These are phyloP conservation scores for Leptomonas seymouri DNA, from an alignment of 208 protist genomes.

Conservation along the genomic window DNA sequence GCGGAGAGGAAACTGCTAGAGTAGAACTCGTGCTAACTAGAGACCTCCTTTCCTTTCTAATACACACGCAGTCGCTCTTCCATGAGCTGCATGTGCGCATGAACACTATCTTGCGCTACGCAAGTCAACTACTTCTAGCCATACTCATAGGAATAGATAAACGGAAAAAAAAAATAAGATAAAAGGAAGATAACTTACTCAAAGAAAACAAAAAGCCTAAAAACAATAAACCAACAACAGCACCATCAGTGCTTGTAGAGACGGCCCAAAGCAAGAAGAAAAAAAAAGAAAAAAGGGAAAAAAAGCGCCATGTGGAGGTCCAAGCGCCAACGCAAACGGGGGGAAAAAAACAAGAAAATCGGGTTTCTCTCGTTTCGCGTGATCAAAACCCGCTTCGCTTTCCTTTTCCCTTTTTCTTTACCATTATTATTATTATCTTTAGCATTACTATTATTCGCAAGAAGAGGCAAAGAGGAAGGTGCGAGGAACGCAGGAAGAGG, in stretches of 20 bases:
- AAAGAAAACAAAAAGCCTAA: conserved; percentile 5
- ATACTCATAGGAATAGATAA: conserved; percentile 4
- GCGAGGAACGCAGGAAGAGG: too few relatives aligned
- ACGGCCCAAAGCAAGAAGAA: conserved; percentile 2
- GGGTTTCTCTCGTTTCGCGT: too few relatives aligned
- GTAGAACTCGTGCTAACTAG: background rate
- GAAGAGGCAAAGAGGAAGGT: too few relatives aligned
- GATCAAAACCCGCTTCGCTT: too few relatives aligned
- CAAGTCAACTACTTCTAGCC: conserved; percentile 20
- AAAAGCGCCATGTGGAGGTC: background rate
- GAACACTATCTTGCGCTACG: conserved; percentile 20
- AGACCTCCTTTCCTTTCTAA: conserved; percentile 1
- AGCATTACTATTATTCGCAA: too few relatives aligned
- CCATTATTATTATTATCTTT: too few relatives aligned
- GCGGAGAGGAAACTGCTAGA: background rate
- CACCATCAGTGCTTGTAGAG: conserved; percentile 8
- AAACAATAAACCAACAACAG: conserved; percentile 21
- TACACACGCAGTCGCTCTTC: background rate
- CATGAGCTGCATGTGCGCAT: background rate
- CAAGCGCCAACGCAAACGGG: too few relatives aligned
- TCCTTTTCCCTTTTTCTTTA: too few relatives aligned
- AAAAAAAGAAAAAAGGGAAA: conserved; percentile 4
- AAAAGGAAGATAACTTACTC: background rate
- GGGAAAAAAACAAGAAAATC: too few relatives aligned
- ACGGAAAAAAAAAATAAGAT: conserved; percentile 8